Conservation (phyloP, 495 filamentous ascomycete species). For the Elaphomyces granulatus region DNA sequence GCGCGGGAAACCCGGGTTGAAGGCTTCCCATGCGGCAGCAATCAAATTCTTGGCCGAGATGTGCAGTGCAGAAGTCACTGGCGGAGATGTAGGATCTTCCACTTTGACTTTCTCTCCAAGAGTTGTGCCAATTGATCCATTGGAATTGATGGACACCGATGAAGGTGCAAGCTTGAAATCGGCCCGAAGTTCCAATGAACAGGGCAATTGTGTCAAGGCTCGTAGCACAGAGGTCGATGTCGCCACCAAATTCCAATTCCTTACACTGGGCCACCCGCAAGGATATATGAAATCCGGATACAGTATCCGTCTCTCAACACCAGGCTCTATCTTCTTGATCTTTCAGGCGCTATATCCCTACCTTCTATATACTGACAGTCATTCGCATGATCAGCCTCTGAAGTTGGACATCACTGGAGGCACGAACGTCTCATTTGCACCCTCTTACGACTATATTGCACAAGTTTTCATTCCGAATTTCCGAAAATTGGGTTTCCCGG, state of each 20-base stretch:
- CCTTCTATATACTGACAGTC: constrained; percentile 42
- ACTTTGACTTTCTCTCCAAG: constrained; percentile 37
- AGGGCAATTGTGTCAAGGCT: too few relatives aligned
- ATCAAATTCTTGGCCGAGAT: constrained; percentile 50
- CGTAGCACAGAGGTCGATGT: neutral
- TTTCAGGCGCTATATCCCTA: constrained; percentile 75
- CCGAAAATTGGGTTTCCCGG: constrained; percentile 44
- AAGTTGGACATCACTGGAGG: constrained; percentile 56
- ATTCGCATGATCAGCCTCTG: constrained; percentile 19
- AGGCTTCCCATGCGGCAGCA: constrained; percentile 57
- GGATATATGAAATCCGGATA: constrained; percentile 19
- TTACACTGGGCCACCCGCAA: too few relatives aligned
- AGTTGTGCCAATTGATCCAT: too few relatives aligned
- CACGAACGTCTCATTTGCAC: constrained; percentile 60
- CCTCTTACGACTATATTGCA: constrained; percentile 60
- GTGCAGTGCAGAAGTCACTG: constrained; percentile 43
- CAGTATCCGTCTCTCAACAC: constrained; percentile 20
- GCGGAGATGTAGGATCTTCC: constrained; percentile 40
- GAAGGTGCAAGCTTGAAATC: too few relatives aligned
- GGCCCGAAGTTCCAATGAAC: too few relatives aligned
- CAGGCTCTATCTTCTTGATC: constrained; percentile 46
- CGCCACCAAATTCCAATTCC: too few relatives aligned
- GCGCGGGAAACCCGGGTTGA: constrained; percentile 44
- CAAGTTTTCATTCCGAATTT: constrained; percentile 64
- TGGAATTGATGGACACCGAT: too few relatives aligned